phyloP scores from a whole-genome alignment of 345 rosid species.

The Eucalyptus cloeziana region DNA sequence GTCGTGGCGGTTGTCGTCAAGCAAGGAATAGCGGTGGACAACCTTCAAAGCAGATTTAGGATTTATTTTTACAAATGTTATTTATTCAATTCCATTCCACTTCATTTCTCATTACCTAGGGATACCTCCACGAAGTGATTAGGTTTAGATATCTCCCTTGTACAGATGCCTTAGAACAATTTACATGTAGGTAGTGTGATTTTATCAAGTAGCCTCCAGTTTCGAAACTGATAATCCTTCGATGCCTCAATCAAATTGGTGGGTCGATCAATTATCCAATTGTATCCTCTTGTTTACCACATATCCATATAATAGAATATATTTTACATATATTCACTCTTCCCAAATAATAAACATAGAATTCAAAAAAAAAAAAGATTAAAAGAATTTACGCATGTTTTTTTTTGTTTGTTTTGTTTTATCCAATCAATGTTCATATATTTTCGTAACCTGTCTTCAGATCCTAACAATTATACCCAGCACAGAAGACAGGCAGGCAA shows the following conservation, averaged over 20 bases:
- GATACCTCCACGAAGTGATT: neutral
- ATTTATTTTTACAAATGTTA: neutral
- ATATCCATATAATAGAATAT: neutral
- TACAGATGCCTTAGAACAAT: neutral
- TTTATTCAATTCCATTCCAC: neutral
- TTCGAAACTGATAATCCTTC: neutral
- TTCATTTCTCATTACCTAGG: neutral
- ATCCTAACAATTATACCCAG: neutral
- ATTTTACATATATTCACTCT: neutral
- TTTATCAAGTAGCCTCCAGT: neutral
- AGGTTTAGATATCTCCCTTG: neutral
- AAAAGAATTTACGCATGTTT: neutral
- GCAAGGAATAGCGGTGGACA: neutral
- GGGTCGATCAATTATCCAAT: neutral
- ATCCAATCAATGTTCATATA: neutral
- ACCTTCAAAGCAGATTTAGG: neutral
- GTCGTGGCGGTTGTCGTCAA: neutral
- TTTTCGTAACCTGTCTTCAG: neutral
- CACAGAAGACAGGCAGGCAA: neutral
- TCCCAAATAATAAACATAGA: neutral
- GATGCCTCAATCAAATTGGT: neutral
- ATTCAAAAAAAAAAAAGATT: neutral
- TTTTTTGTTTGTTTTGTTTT: neutral
- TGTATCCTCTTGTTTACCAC: neutral
- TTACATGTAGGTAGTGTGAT: too few species aligned